Conservation (phyloP, 441 rosid genomes). For the Populus hybrid region DNA sequence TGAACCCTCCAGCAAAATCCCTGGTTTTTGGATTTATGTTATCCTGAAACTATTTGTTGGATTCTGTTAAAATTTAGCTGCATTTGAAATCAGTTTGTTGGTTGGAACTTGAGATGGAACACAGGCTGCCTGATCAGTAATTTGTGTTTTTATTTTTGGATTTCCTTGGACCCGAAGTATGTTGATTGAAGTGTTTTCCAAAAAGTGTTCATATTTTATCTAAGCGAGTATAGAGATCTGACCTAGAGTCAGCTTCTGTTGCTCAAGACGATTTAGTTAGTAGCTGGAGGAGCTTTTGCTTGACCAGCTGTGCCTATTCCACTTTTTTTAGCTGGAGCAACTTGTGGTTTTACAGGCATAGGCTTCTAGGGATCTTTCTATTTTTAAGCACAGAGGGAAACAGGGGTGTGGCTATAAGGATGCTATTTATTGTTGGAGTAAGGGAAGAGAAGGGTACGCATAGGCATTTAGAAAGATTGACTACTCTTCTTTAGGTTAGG, state of each 20-base stretch:
- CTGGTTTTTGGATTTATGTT: neutral
- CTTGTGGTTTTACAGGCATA: neutral
- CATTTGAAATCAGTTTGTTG: neutral
- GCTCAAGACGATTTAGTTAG: neutral
- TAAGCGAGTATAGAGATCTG: neutral
- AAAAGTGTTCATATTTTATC: neutral
- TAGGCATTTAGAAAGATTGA: no score
- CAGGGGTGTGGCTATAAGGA: neutral
- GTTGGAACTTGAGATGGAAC: neutral
- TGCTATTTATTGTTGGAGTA: neutral
- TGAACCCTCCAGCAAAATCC: neutral
- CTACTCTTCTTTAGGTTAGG: neutral
- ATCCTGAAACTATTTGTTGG: neutral
- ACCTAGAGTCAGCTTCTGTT: neutral
- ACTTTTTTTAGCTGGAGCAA: neutral
- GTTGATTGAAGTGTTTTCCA: neutral
- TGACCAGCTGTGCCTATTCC: neutral
- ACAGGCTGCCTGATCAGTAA: neutral
- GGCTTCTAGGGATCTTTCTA: neutral
- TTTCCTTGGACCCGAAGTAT: neutral
- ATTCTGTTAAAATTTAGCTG: neutral
- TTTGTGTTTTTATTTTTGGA: no score
- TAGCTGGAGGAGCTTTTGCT: neutral
- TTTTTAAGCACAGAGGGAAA: neutral
- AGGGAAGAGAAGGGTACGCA: no score